A percentile compares a stretch with the other conserved stretches of the same genome.
Conservation (phyloP, 345 rosid genomes). For the Brassica juncea region DNA sequence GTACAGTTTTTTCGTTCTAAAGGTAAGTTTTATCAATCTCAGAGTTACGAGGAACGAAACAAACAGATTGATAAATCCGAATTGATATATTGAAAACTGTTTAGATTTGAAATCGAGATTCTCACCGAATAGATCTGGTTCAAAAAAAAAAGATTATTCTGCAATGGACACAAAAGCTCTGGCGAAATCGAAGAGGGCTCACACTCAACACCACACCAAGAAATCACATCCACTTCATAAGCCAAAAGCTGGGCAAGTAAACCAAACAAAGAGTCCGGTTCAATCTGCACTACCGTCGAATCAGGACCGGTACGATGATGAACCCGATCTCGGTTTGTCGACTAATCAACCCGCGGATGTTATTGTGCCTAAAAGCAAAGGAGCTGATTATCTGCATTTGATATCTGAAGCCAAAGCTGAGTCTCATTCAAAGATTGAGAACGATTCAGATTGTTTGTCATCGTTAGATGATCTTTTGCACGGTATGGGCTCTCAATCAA, state of each 20-base stretch:
- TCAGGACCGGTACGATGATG: slow-evolving; percentile 75
- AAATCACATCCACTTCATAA: slow-evolving; percentile 54
- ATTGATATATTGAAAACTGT: too few species aligned
- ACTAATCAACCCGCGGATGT: background rate
- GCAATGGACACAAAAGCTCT: slow-evolving; percentile 74
- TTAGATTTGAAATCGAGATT: too few species aligned
- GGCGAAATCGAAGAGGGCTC: slow-evolving; percentile 90
- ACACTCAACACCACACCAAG: slow-evolving; percentile 62
- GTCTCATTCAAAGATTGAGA: slow-evolving; percentile 43
- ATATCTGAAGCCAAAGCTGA: slow-evolving; percentile 38
- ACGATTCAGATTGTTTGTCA: slow-evolving; percentile 39
- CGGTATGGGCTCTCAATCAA: slow-evolving; percentile 42
- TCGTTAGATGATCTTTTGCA: slow-evolving; percentile 60
- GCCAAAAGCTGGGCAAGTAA: slow-evolving; percentile 38
- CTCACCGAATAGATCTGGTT: too few species aligned
- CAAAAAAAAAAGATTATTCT: background rate
- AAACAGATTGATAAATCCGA: too few species aligned
- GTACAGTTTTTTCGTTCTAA: too few species aligned
- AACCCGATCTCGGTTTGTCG: slow-evolving; percentile 31
- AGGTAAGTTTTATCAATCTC: too few species aligned
- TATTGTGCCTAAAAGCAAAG: slow-evolving; percentile 73
- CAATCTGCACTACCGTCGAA: slow-evolving; percentile 62
- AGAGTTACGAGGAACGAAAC: too few species aligned
- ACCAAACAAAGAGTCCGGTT: slow-evolving; percentile 43
- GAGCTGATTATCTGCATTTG: slow-evolving; percentile 68